phyloP scores from a whole-genome alignment of 305 asterid genomes.

The Stenogyne calaminthoides region DNA sequence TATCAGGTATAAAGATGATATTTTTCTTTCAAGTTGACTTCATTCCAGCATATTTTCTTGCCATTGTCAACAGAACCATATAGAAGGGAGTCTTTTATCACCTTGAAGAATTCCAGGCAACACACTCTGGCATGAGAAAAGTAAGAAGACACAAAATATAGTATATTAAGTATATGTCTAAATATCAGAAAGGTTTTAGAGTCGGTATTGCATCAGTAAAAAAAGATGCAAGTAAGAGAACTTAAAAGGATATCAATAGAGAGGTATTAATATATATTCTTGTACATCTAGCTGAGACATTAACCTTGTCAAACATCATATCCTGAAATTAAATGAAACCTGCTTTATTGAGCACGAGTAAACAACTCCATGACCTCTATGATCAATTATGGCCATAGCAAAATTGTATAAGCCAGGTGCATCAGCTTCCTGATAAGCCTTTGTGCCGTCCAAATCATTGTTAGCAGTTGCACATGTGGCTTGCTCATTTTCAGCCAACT shows the following conservation, averaged over 20 bases:
- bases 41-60: constrained; percentile 89
- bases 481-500: constrained; percentile 94
- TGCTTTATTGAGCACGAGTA: neutral
- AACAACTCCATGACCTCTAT: constrained; percentile 93
- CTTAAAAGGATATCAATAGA: neutral
- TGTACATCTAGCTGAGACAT: constrained; percentile 5
- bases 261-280: neutral
- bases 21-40: too few relatives aligned
- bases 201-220: constrained; percentile 4
- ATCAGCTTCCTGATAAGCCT: constrained; percentile 96
- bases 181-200: constrained; percentile 6
- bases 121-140: constrained; percentile 66
- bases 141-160: constrained; percentile 11
- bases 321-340: constrained; percentile 6
- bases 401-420: constrained; percentile 89
- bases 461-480: constrained; percentile 97
- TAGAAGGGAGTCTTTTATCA: constrained; percentile 84
- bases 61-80: constrained; percentile 97
- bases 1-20: too few relatives aligned
- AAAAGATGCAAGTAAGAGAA: neutral
- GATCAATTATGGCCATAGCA: constrained; percentile 95
- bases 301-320: neutral
- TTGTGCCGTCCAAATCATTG: constrained; percentile 97
- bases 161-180: neutral
- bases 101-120: constrained; percentile 97